Evolutionary conservation across 2,329 filamentous ascomycete species (phyloP), one percentile per base, ranked within the genome.

Genomic region (Monilinia laxa): DNA sequence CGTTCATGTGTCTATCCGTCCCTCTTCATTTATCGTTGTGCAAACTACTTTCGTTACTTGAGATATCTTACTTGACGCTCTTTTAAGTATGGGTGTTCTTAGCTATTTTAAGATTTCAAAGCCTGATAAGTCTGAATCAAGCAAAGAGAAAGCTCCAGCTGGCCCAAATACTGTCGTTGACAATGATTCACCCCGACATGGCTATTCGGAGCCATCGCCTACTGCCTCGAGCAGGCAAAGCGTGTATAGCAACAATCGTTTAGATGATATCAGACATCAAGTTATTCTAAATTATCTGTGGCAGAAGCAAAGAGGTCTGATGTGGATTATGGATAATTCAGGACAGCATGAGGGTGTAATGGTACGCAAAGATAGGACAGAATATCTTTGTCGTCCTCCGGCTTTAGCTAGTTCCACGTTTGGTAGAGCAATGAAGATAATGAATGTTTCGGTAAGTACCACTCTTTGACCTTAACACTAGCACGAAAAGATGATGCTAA

Each of bases 201-300:
- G 38, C 31, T 58, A 35, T 16, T 9, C 54, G 4, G 28, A 49
- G 12, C 54, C 55, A 20, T 60, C 63, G 45, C 64, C 64, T 12
- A 47, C 38, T 28, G 64, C 40, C n/a, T 65, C 64, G 28, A 59
- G 54, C 25, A 59, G 64, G 42, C 55, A 60, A 25, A 65, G 64
- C 47, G 18, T 65, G 31, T 35, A 18, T 23, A 60, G 64, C 64
- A 65, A 65, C 35, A 65, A 65, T 60, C 64, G 64, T 40, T 65
- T 90, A 20, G 88, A 91, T 69, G 89, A 91, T 70, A 90, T 92
- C 78, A 91, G 90, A 78, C 88, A 92, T 74, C 90, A 93, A 77
- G 89, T 92, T 69, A 92, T 93, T 89, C 89, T 91, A 67, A 92
- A 91, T 78, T 92, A 91, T 76, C 81, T 93, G 42, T 92, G 91